Evolutionary conservation across 805 yeast genomes (phyloP), one percentile per base, ranked within the genome.

Genomic region (Candida orba): DNA sequence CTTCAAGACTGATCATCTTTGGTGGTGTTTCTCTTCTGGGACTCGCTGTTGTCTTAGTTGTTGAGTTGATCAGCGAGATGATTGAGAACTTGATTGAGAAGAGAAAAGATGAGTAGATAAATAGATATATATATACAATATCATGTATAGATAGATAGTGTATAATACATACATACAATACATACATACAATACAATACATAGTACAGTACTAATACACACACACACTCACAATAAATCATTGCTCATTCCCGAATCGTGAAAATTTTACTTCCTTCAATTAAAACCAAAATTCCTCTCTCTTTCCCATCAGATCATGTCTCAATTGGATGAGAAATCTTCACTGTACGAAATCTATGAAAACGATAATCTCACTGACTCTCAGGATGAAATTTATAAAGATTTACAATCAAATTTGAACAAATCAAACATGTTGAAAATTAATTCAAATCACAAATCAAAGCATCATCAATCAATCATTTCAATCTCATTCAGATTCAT

Each of bases 1-100:
- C 63, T 9, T 59, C 59, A 18, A 67, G 84, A 45, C 57, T 67
- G 1, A 47, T 69, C 7, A 73, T 81, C 18, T 82, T 82, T 56
- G 62, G 57, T 0, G 51, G 63, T 8, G 76, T 81, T 10, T 63
- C 69, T 0, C 44, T 66, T 6, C 25, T 66, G 7, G 75, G 71
- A 0, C 63, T 70, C 50, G 39, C 52, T 3, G 54, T 58, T 41
- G 67, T 59, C 43, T 34, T 51, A 4, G 6, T 51, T 3, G 58
- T 66, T 40, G 67, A 66, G 48, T 42, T 32, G 13, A 27, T 58
- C 15, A 68, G 68, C n/a, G 31, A 25, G 4, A 15, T 41, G 1
- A 41, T 54, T n/a, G 37, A 41, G 13, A 18, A 33, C 5, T 9
- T 37, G 23, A 6, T 13, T 14, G 10, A 24, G 29, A 15, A 36